Base-by-base conservation (phyloP, 768 basidiomycete genomes). In the Thelephora aurantiotincta region DNA sequence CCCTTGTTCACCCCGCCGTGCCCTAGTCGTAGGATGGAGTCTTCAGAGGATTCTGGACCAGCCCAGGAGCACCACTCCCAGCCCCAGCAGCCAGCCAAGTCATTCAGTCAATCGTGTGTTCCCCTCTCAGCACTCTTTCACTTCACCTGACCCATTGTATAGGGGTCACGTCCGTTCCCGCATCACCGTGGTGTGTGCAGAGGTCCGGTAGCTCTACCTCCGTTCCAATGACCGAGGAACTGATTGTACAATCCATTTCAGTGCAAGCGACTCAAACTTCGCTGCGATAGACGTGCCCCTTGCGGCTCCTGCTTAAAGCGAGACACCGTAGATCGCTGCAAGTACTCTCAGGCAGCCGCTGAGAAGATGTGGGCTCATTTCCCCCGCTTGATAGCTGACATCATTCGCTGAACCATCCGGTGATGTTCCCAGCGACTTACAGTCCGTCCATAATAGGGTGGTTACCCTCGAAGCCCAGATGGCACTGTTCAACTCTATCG, bases 191-290 rank as follows among this genome's bases (percentile, higher is more conserved):
- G 83, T 86, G 5, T 86, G 83, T 53, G 84, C 80, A 59, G 84
- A 87, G 77, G 83, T 83, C 33, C 30, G 71, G 26, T 47, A 45
- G 12, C 18, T 30, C 23, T 11, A 33, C 44, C 26, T n/a, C 12
- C 9, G n/a, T 16, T 19, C 2, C n/a, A n/a, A 16, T 11, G 33
- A 16, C 26, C 33, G 16, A 16, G 33, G 44, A 45, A 16, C 20
- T 16, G 11, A 16, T 11, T 41, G 11, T 20, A 44, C 23, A n/a
- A 47, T 22, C 46, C 49, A 36, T 1, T 5, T 2, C 58, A 90
- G 82, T 91, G 87, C 68, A 90, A 90, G 61, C 83, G 87, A 3
- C 71, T 90, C 46, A 91, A 91, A 56, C 72, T 90, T 46, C 87
- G 81, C 66, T 91, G 87, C 58, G 87, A 90, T 64, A 68, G 87